These are phyloP conservation scores for Fusarium chaquense DNA, from an alignment of 2,329 filamentous ascomycete species.

Conservation along the genomic window DNA sequence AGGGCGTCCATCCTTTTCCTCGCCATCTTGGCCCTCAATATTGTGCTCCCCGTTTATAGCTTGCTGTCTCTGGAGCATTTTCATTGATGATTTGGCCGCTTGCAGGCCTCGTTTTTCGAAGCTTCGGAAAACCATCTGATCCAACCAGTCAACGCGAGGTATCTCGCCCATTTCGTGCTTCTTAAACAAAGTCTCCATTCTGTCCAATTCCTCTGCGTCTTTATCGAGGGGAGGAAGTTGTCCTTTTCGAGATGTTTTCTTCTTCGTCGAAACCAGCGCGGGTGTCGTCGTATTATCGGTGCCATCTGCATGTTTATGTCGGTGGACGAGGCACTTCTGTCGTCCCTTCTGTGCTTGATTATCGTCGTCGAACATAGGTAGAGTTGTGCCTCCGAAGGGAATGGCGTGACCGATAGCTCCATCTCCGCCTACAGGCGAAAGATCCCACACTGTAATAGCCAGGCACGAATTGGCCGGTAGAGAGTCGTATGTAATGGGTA, in stretches of 20 bases:
- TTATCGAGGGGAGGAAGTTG: constrained; percentile 69
- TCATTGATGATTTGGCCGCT: constrained; percentile 73
- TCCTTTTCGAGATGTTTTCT: constrained; percentile 63
- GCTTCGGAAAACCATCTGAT: constrained; percentile 91
- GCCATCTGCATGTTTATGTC: constrained; percentile 86
- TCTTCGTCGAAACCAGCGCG: constrained; percentile 68
- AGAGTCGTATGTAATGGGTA: constrained; percentile 86
- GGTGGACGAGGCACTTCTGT: constrained; percentile 89
- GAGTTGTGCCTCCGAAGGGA: constrained; percentile 93
- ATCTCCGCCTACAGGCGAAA: constrained; percentile 81
- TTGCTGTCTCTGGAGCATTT: constrained; percentile 64
- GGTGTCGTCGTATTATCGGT: constrained; percentile 84
- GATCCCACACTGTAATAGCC: constrained; percentile 94
- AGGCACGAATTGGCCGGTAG: constrained; percentile 85
- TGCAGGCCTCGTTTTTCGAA: constrained; percentile 81
- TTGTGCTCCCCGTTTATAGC: constrained; percentile 55
- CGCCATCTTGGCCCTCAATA: constrained; percentile 47
- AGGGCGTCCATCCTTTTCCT: constrained; percentile 59
- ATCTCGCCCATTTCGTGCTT: constrained; percentile 99
- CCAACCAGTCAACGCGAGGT: constrained; percentile 91
- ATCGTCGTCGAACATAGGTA: constrained; percentile 91
- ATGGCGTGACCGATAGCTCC: constrained; percentile 80
- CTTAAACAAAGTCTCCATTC: constrained; percentile 91
- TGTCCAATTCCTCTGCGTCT: constrained; percentile 85
- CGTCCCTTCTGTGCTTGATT: constrained; percentile 91